A percentile compares a stretch with the other conserved stretches of the same genome.
phyloP scores from a whole-genome alignment of 441 rosid genomes.

The Pelargonium cotyledonis region DNA sequence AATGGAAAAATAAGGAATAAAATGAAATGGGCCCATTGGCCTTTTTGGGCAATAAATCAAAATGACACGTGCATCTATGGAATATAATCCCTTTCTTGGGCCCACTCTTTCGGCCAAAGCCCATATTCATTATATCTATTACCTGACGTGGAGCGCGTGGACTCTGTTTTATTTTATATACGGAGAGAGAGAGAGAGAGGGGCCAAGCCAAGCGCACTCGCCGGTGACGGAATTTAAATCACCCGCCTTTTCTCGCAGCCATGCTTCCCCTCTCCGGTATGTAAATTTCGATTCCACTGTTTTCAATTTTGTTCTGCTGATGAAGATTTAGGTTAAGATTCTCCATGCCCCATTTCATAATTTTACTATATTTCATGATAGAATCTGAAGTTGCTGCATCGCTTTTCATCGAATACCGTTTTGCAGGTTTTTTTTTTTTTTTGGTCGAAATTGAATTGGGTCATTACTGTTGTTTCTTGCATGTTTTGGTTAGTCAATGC shows the following conservation, averaged over 20 bases:
- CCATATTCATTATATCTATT: too few species aligned
- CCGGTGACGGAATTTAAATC: background rate
- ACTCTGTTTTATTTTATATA: too few species aligned
- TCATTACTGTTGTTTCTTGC: slow-evolving; percentile 7
- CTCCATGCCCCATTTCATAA: slow-evolving; percentile 10
- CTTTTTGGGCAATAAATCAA: too few species aligned
- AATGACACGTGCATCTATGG: too few species aligned
- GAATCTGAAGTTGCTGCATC: slow-evolving; percentile 7
- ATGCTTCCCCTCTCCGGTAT: slow-evolving; percentile 1
- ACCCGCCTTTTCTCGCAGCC: background rate
- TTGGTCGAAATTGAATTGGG: slow-evolving; percentile 21
- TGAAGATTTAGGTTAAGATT: slow-evolving; percentile 26
- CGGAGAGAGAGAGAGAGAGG: too few species aligned
- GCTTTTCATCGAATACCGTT: slow-evolving; percentile 7
- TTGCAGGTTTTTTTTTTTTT: background rate
- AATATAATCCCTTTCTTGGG: too few species aligned
- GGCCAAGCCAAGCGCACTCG: too few species aligned
- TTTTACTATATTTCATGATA: slow-evolving; percentile 10
- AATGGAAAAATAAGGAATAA: too few species aligned
- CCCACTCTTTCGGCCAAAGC: too few species aligned
- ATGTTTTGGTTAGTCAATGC: background rate
- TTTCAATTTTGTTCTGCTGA: slow-evolving; percentile 18
- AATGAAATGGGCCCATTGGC: too few species aligned
- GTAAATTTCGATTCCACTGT: background rate
- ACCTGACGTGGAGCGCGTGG: too few species aligned